Conservation (phyloP, 148 eudicot species). For the Chenopodium album region DNA sequence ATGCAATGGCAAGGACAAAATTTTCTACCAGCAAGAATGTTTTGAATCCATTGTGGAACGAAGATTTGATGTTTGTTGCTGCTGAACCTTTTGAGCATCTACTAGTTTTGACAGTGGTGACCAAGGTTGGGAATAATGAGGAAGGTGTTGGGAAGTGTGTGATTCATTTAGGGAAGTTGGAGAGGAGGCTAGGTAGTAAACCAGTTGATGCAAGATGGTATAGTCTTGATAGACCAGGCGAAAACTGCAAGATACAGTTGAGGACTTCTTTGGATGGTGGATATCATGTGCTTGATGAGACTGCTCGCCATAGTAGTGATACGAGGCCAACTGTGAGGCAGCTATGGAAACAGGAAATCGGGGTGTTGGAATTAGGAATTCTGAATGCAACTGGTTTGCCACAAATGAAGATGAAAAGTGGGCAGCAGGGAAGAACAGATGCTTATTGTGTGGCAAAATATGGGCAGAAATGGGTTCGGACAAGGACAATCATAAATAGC, state of each 20-base stretch:
- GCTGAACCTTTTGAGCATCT: constrained; percentile 37
- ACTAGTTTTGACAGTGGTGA: constrained; percentile 36
- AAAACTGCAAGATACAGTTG: constrained; percentile 35
- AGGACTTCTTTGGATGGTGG: constrained; percentile 42
- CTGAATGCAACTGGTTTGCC: constrained; percentile 33
- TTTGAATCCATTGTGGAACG: constrained; percentile 35
- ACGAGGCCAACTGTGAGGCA: constrained; percentile 42
- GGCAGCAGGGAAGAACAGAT: constrained; percentile 31
- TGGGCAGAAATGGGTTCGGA: constrained; percentile 45
- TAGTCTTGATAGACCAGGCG: constrained; percentile 23
- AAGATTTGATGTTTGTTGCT: constrained; percentile 45
- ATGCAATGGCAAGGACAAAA: constrained; percentile 19
- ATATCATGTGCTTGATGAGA: constrained; percentile 45
- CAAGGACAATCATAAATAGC: constrained; percentile 39
- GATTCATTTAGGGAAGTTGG: constrained; percentile 27
- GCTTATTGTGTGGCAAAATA: constrained; percentile 52
- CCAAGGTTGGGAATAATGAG: constrained; percentile 31
- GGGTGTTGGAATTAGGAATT: constrained; percentile 37
- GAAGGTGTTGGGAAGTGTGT: constrained; percentile 39
- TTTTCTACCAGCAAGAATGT: constrained; percentile 15
- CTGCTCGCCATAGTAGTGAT: constrained; percentile 34
- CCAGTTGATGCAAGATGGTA: constrained; percentile 38
- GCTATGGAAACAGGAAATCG: constrained; percentile 39
- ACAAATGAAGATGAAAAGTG: constrained; percentile 29
- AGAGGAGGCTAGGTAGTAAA: constrained; percentile 29